Evolutionary conservation across 1,284 basidiomycete genomes (phyloP).

Genomic region (Lignosus rhinocerotis): DNA sequence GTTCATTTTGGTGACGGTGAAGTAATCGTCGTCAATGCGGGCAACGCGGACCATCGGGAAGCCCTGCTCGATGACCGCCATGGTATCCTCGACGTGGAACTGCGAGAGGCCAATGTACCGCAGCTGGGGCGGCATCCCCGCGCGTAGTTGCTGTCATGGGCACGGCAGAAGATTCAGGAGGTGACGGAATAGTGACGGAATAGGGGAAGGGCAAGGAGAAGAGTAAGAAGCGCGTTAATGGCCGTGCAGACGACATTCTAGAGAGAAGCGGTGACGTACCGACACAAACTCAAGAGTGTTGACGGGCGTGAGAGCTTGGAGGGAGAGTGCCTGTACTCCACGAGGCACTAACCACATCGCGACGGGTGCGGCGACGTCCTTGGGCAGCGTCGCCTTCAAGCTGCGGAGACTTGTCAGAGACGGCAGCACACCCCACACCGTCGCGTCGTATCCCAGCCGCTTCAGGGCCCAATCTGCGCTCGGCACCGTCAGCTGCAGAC

Average conservation of each 20-base stretch:
- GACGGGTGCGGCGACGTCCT: constrained; percentile 60
- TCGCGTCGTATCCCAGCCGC: constrained; percentile 63
- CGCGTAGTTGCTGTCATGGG: constrained; percentile 52
- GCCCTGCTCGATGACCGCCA: constrained; percentile 51
- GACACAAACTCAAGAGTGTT: constrained; percentile 34
- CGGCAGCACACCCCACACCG: constrained; percentile 70
- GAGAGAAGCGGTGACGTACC: constrained; percentile 22
- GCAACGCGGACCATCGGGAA: constrained; percentile 62
- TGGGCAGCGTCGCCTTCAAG: constrained; percentile 61
- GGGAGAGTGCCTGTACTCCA: constrained; percentile 50
- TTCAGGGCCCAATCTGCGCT: constrained; percentile 46
- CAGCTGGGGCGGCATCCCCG: constrained; percentile 54
- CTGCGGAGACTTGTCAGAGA: constrained; percentile 49
- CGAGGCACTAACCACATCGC: constrained; percentile 70
- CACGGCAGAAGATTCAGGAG: not conserved
- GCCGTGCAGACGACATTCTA: no score
- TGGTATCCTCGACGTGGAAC: constrained; percentile 45
- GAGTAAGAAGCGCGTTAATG: not conserved
- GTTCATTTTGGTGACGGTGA: constrained; percentile 43
- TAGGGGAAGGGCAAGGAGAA: not conserved
- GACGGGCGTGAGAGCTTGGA: constrained; percentile 44
- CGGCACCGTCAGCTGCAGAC: constrained; percentile 53
- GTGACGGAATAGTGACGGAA: not conserved
- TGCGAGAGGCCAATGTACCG: constrained; percentile 56
- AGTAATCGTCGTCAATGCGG: constrained; percentile 54